Base-by-base conservation (phyloP, 768 basidiomycete genomes). In the Russula dissimulans region DNA sequence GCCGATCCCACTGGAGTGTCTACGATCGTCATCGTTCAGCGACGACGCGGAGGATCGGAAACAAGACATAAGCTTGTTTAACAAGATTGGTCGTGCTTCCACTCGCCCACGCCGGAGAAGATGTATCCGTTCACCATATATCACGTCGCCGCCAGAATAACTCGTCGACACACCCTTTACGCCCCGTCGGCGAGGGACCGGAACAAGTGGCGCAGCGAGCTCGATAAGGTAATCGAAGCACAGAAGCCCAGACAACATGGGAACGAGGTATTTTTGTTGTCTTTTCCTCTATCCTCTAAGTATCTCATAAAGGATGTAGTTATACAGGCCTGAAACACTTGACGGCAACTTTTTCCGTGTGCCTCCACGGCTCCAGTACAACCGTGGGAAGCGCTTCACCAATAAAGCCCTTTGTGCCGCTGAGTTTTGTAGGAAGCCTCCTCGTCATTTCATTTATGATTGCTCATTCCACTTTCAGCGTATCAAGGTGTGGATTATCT, bases 191-290 rank as follows among this genome's bases (percentile, higher is more conserved):
- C n/a, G 42, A 54, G 10, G 31, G 53, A 54, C 18, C 53, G 42
- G 12, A 54, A 34, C n/a, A 54, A 1, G 18, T 54, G 53, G 53
- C 10, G 7, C 2, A 18, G 4, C 42, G 42, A 17, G 32, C 42
- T 54, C 3, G 17, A 18, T 7, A 22, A 5, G 12, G 53, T 41
- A 11, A 34, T 44, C 7, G 12, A 22, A 11, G 18, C n/a, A 34
- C 42, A 41, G n/a, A 32, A 44, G n/a, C 4, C 42, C n/a, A n/a
- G n/a, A 22, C 41, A 32, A n/a, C 18, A 1, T 6, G 10, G 18
- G n/a, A 36, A 11, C 66, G 83, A 83, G 84, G 91, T 89, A 63
- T 36, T 75, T 67, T 52, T 12, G 12, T 36, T 18, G 17, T 44
- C 26, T 8, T 12, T 34, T n/a, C 7, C n/a, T 18, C 15, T 7